Evolutionary conservation across 345 rosid genomes (phyloP).

Genomic region (Acer negundo): DNA sequence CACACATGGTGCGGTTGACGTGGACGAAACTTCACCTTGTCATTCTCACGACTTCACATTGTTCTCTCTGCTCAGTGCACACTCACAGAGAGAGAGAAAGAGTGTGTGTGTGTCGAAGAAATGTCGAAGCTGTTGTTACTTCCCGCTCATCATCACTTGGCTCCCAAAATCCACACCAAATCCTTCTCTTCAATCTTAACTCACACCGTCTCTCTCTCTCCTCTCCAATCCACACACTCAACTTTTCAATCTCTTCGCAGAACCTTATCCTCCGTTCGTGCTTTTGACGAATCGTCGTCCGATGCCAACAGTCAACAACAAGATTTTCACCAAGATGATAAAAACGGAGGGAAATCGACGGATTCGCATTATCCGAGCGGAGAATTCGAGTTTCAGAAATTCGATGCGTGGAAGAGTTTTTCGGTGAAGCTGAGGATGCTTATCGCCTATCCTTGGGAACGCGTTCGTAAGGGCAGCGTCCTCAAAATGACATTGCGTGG

Average conservation of each 20-base stretch:
- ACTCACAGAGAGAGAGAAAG: background rate
- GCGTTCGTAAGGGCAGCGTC: conserved; percentile 84
- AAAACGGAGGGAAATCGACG: conserved; percentile 3
- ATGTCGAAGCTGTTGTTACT: conserved; percentile 67
- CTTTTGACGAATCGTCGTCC: conserved; percentile 70
- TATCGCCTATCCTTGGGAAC: conserved; percentile 84
- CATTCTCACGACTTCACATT: background rate
- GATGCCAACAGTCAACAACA: conserved; percentile 30
- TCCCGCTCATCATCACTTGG: conserved; percentile 37
- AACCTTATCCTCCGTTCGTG: conserved; percentile 42
- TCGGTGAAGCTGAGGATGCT: conserved; percentile 74
- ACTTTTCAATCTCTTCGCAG: conserved; percentile 13
- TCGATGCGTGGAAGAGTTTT: conserved; percentile 58
- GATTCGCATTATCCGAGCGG: conserved; percentile 72
- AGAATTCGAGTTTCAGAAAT: conserved; percentile 56
- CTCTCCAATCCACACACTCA: conserved; percentile 21
- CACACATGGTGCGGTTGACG: conserved; percentile 9
- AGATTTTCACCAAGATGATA: background rate
- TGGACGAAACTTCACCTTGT: conserved; percentile 30
- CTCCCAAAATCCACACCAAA: conserved; percentile 34
- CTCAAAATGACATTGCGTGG: conserved; percentile 86
- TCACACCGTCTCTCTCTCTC: conserved; percentile 19
- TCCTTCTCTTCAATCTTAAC: conserved; percentile 33
- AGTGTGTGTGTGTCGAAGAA: background rate
- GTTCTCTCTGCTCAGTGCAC: background rate